A percentile compares a stretch with the other conserved stretches of the same genome.
These are phyloP conservation scores for Fusarium buxicola DNA, from an alignment of 2,329 filamentous ascomycete species.

Conservation along the genomic window DNA sequence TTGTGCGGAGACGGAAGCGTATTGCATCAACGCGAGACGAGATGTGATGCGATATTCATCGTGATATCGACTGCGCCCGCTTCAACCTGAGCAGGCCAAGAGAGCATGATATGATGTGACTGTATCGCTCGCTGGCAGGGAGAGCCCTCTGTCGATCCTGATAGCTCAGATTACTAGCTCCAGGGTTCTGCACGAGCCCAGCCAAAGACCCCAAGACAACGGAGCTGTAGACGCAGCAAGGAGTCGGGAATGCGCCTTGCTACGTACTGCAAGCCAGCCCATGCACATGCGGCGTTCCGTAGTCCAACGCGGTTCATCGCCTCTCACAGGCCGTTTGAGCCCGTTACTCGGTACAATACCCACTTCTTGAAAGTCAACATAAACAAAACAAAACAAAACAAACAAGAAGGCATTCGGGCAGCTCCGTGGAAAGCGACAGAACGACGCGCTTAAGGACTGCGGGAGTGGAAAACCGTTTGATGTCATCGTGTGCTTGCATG, in stretches of 20 bases:
- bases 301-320: conserved; percentile 23
- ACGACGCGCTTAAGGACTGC: conserved; percentile 9
- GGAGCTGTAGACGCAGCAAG: conserved; percentile 15
- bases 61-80: neutral
- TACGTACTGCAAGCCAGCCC: conserved; percentile 35
- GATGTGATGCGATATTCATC: neutral
- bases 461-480: conserved; percentile 9
- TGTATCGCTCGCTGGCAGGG: conserved; percentile 7
- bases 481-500: conserved; percentile 6
- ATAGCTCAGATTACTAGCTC: conserved; percentile 24
- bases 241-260: conserved; percentile 25
- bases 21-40: neutral
- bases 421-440: neutral
- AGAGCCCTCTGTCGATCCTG: conserved; percentile 15
- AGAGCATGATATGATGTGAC: conserved; percentile 25
- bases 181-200: conserved; percentile 12
- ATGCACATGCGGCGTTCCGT: conserved; percentile 33
- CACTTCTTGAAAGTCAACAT: conserved; percentile 19
- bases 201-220: neutral
- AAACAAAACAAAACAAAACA: conserved; percentile 24
- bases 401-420: conserved; percentile 5
- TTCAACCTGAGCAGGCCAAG: conserved; percentile 2
- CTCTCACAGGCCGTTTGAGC: conserved; percentile 19
- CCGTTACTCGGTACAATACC: conserved; percentile 27
- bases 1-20: neutral